These are phyloP conservation scores for Xylaria curta DNA, from an alignment of 495 filamentous ascomycete species.

Conservation along the genomic window DNA sequence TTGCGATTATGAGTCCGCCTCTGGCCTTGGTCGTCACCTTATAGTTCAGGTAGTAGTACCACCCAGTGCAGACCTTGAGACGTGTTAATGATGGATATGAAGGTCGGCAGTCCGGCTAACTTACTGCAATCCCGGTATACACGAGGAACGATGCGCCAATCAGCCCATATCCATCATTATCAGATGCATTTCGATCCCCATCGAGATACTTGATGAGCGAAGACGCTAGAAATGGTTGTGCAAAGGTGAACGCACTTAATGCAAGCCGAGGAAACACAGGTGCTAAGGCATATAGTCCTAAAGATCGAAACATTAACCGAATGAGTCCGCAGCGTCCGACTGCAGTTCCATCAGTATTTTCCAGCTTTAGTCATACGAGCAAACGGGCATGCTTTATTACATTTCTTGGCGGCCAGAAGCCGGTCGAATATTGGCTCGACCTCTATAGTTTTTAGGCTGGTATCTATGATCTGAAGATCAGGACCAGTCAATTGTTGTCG, in stretches of 20 bases:
- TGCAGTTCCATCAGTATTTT: not conserved
- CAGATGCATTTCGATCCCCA: constrained; percentile 43
- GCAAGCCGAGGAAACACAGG: constrained; percentile 54
- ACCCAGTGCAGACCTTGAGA: constrained; percentile 45
- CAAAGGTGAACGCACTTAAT: constrained; percentile 59
- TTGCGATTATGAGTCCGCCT: constrained; percentile 53
- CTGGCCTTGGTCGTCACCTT: constrained; percentile 61
- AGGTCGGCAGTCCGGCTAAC: not conserved
- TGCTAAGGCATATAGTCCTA: constrained; percentile 31
- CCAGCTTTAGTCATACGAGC: not conserved
- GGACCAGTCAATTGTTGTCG: constrained; percentile 5
- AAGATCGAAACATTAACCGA: constrained; percentile 6
- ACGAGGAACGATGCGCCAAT: constrained; percentile 62
- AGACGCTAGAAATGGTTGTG: constrained; percentile 61
- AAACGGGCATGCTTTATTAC: not conserved
- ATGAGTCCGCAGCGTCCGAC: constrained; percentile 16
- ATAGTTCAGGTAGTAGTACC: constrained; percentile 59
- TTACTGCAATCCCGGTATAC: constrained; percentile 58
- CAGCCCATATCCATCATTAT: constrained; percentile 58
- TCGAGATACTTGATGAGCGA: constrained; percentile 49
- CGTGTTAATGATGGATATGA: not conserved
- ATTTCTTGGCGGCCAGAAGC: constrained; percentile 4
- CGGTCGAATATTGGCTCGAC: constrained; percentile 9
- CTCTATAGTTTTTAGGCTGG: not conserved
- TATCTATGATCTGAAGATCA: constrained; percentile 24